phyloP scores from a whole-genome alignment of 202 grass and related monocot genomes.

The Brachypodium distachyon region DNA sequence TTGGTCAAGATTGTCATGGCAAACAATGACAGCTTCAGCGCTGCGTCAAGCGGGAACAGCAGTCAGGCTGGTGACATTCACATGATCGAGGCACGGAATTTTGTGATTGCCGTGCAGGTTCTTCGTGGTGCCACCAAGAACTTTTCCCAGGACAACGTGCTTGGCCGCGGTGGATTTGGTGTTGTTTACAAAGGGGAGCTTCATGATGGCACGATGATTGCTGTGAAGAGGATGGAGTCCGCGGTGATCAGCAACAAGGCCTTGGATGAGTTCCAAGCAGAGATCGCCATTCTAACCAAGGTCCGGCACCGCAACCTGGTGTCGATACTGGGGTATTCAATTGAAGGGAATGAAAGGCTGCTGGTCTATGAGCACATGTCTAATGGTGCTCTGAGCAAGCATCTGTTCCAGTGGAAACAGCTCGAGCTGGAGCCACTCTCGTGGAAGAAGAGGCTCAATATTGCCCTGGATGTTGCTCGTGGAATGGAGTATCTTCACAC shows the following conservation, averaged over 20 bases:
- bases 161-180: conserved; percentile 74
- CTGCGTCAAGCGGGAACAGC: conserved; percentile 20
- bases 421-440: conserved; percentile 60
- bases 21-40: conserved; percentile 20
- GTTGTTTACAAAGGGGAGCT: conserved; percentile 85
- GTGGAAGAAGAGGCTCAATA: conserved; percentile 89
- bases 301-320: conserved; percentile 83
- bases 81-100: conserved; percentile 51
- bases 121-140: conserved; percentile 54
- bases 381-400: conserved; percentile 74
- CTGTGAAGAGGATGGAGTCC: conserved; percentile 90
- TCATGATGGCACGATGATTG: conserved; percentile 81
- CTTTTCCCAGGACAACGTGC: conserved; percentile 65
- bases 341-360: conserved; percentile 71
- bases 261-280: conserved; percentile 79
- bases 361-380: conserved; percentile 94
- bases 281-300: conserved; percentile 82
- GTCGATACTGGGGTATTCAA: conserved; percentile 62
- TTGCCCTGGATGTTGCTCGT: conserved; percentile 81
- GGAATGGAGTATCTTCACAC: conserved; percentile 96
- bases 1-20: conserved; percentile 49
- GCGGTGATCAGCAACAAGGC: conserved; percentile 70
- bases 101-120: conserved; percentile 67
- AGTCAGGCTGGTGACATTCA: conserved; percentile 26
- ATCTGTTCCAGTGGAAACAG: conserved; percentile 81